phyloP scores from a whole-genome alignment of 176 grass and related monocot genomes.

The Bromus sterilis region DNA sequence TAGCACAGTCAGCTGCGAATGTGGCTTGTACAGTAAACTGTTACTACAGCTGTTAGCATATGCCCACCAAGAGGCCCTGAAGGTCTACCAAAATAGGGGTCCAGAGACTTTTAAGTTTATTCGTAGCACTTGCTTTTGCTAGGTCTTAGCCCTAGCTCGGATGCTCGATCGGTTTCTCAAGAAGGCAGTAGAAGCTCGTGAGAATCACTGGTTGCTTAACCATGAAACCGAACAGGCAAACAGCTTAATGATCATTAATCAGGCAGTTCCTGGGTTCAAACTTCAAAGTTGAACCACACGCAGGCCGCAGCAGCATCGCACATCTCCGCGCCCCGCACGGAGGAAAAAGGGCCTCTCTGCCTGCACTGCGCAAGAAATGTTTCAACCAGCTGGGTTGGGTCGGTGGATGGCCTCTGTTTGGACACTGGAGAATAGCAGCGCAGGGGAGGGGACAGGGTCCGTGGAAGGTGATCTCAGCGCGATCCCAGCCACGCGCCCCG shows the following conservation, averaged over 20 bases:
- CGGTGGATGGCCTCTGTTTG: neutral
- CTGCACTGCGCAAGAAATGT: neutral
- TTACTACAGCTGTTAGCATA: neutral
- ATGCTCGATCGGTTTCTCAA: neutral
- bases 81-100: neutral
- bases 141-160: neutral
- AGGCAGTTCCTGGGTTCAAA: neutral
- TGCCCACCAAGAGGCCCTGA: neutral
- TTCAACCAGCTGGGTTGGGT: neutral
- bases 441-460: neutral
- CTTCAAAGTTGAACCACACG: no score
- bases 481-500: neutral
- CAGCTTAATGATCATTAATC: neutral
- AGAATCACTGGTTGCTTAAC: no score
- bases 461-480: neutral
- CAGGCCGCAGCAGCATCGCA: no score
- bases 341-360: no score
- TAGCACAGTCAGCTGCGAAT: neutral
- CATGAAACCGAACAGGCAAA: no score
- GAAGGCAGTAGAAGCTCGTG: neutral
- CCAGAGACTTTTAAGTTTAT: neutral
- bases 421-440: neutral
- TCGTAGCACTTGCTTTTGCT: neutral
- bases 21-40: neutral
- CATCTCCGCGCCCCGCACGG: no score